Evolutionary conservation across 139 green algal genomes (phyloP), one percentile per base, ranked within the genome.

Genomic region (Klebsormidium nitens): DNA sequence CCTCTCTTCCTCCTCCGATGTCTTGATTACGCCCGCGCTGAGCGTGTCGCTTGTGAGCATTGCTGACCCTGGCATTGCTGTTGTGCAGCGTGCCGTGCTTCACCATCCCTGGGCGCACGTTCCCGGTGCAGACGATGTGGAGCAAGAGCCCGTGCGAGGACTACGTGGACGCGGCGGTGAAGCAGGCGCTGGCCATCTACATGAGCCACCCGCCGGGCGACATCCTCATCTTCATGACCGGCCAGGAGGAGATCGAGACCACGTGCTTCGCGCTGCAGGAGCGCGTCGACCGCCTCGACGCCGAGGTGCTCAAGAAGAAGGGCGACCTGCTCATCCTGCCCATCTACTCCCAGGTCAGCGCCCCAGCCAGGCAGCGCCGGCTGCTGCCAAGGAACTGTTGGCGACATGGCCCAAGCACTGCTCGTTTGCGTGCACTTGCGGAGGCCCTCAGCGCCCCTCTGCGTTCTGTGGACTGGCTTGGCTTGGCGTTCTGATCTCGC

Each of bases 141-240:
- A 90, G 80, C 69, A 91, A 93, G 52, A 91, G 87, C 29, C 85
- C 84, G 0, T 87, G 94, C 80, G 91, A 96, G 82, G 94, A 99
- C 82, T 97, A 96, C 40, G 90, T 99, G 52, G 89, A 96, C 55
- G 94, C 92, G 36, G 94, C 92, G 0, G 89, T 98, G 2, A 97
- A 97, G 84, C 91, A 96, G 79, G 91, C 90, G 0, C 70, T 97
- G 35, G 89, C 91, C 32, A 93, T 97, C 69, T 93, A 98, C 84
- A 73, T 97, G 50, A 82, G 88, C 1, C 88, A 96, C 50, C 81
- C 86, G 17, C 75, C 81, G 1, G 91, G 91, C 0, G 94, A 99
- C 82, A 96, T 99, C 81, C 88, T 99, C 36, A 93, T 97, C 70
- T 99, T 99, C 88, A 95, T 99, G 89, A 99, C 94, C 2, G 82